Conservation (phyloP, 2,329 filamentous ascomycete genomes). For the Microascus cirrosus region DNA sequence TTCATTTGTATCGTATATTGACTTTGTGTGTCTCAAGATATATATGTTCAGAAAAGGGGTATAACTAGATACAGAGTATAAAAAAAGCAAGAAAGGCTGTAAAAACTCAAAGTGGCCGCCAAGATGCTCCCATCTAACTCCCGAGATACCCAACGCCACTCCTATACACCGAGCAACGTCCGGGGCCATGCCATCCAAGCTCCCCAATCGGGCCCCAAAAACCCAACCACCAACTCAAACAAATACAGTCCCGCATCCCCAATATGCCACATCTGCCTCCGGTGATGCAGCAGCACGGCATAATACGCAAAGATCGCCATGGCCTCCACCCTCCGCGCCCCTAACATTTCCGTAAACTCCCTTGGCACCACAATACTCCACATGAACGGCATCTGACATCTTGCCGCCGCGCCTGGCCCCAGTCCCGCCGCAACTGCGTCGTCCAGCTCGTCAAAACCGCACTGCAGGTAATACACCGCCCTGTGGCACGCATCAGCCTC, state of each 20-base stretch:
- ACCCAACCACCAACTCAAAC: background rate
- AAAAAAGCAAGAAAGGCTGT: background rate
- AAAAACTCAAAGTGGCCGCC: background rate
- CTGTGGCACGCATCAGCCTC: background rate
- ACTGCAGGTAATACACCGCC: background rate
- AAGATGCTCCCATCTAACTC: background rate
- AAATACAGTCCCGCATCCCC: conserved; percentile 10
- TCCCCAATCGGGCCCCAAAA: background rate
- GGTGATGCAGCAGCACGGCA: conserved; percentile 14
- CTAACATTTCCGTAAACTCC: conserved; percentile 13
- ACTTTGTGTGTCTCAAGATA: too few species aligned
- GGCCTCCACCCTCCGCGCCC: conserved; percentile 11
- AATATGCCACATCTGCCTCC: conserved; percentile 16
- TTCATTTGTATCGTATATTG: too few species aligned
- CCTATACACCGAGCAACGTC: background rate
- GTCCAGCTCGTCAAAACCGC: background rate
- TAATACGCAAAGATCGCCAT: conserved; percentile 17
- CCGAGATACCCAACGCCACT: background rate
- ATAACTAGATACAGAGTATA: background rate
- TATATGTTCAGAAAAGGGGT: too few species aligned
- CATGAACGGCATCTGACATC: conserved; percentile 14
- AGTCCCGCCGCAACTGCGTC: background rate
- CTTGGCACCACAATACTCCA: conserved; percentile 14
- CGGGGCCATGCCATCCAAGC: conserved; percentile 1
- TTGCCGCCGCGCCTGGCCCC: background rate